Evolutionary conservation across 495 filamentous ascomycete genomes (phyloP).

Genomic region (Talaromyces stipitatus): DNA sequence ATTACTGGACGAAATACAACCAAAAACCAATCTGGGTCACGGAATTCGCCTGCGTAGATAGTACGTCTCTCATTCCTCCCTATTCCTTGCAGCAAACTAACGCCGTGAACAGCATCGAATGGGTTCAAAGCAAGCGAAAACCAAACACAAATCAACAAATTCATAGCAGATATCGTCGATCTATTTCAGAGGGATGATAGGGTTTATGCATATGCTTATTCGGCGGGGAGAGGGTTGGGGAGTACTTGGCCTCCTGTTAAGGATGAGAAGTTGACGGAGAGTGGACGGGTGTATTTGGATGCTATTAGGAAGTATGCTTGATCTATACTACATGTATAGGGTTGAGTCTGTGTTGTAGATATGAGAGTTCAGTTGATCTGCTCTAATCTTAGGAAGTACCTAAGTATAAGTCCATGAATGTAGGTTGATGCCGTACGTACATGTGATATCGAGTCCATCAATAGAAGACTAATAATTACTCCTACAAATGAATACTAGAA

Average conservation of each 20-base stretch:
- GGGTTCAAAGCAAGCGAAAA: conserved; percentile 7
- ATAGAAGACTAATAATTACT: too few relatives aligned
- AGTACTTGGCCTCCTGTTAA: conserved; percentile 15
- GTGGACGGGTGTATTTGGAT: conserved; percentile 15
- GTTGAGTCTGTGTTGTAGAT: neutral
- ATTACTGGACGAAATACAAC: conserved; percentile 15
- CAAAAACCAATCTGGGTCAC: conserved; percentile 17
- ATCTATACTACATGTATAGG: neutral
- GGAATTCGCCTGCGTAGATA: conserved; percentile 20
- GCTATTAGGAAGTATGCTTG: conserved; percentile 8
- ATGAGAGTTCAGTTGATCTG: too few relatives aligned
- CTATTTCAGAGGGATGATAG: conserved; percentile 13
- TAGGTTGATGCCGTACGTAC: too few relatives aligned
- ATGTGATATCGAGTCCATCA: too few relatives aligned
- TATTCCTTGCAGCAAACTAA: neutral
- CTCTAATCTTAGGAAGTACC: too few relatives aligned
- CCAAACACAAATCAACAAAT: conserved; percentile 11
- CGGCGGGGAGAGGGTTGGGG: conserved; percentile 15
- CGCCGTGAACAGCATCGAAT: neutral
- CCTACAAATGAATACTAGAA: too few relatives aligned
- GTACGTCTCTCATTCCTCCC: conserved; percentile 2
- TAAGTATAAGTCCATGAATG: too few relatives aligned
- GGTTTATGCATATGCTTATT: conserved; percentile 18
- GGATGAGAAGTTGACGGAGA: conserved; percentile 14
- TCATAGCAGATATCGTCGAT: conserved; percentile 15